These are phyloP conservation scores for Penicillium sp. DNA, from an alignment of 2,329 filamentous ascomycete genomes.

Conservation along the genomic window DNA sequence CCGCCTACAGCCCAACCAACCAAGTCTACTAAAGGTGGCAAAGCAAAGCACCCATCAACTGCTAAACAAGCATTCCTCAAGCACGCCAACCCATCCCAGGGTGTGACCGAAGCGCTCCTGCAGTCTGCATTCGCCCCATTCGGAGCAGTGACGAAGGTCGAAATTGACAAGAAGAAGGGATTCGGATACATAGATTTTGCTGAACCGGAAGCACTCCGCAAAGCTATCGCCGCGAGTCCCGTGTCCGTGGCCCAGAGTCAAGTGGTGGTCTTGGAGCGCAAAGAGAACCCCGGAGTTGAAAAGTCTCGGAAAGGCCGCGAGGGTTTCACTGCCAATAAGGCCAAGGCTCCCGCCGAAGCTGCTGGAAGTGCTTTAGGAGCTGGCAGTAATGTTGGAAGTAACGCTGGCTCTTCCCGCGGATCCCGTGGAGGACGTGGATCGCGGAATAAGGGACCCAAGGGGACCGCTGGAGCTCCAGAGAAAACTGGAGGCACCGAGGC, in stretches of 20 bases:
- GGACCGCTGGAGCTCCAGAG: slow-evolving; percentile 4
- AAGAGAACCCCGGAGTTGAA: slow-evolving; percentile 35
- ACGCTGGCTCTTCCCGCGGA: slow-evolving; percentile 20
- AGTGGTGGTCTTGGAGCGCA: slow-evolving; percentile 76
- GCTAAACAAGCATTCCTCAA: slow-evolving; percentile 66
- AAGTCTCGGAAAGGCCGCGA: slow-evolving; percentile 36
- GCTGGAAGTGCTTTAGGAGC: neutral
- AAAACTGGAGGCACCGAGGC: slow-evolving; percentile 6
- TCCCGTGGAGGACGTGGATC: slow-evolving; percentile 26
- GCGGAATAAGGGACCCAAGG: slow-evolving; percentile 25
- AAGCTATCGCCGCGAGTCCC: slow-evolving; percentile 78
- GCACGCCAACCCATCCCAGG: slow-evolving; percentile 84
- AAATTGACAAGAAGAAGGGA: slow-evolving; percentile 92
- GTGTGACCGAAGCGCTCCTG: slow-evolving; percentile 79
- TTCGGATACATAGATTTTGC: slow-evolving; percentile 92
- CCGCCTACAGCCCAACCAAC: slow-evolving; percentile 17
- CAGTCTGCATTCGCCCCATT: slow-evolving; percentile 72
- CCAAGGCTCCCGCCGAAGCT: slow-evolving; percentile 10
- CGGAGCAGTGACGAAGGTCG: slow-evolving; percentile 73
- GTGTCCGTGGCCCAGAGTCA: slow-evolving; percentile 79
- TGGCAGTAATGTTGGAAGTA: neutral
- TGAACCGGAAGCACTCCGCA: slow-evolving; percentile 68
- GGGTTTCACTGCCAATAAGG: slow-evolving; percentile 11
- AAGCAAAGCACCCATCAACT: slow-evolving; percentile 31
- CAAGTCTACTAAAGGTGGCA: slow-evolving; percentile 30